A percentile compares a stretch with the other conserved stretches of the same genome.
These are phyloP conservation scores for Ramaria rubella DNA, from an alignment of 768 basidiomycete genomes.

Conservation along the genomic window DNA sequence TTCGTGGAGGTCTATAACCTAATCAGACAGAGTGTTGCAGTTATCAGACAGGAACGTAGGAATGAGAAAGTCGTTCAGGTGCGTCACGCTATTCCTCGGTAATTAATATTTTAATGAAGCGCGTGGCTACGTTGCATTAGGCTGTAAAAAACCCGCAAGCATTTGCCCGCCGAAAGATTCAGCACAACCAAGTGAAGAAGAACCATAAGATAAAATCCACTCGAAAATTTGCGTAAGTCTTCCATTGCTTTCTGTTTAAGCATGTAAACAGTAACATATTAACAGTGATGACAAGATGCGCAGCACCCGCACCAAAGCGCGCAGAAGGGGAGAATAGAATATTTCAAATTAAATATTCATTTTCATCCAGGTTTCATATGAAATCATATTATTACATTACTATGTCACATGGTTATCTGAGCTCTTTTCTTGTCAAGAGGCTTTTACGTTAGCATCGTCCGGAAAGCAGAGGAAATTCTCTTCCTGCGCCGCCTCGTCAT, in stretches of 20 bases:
- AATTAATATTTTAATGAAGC: not conserved
- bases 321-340: conserved; percentile 1
- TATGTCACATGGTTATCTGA: not conserved
- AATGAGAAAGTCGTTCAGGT: conserved; percentile 49
- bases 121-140: conserved; percentile 29
- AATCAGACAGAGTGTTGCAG: conserved; percentile 65
- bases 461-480: conserved; percentile 70
- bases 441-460: conserved; percentile 9
- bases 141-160: conserved; percentile 66
- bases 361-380: not conserved
- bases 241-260: not conserved
- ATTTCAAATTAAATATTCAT: not conserved
- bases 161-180: conserved; percentile 68
- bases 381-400: not conserved
- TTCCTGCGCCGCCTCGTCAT: conserved; percentile 67
- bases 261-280: not conserved
- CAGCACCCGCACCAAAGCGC: not conserved
- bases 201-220: conserved; percentile 80
- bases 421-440: not conserved
- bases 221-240: conserved; percentile 51
- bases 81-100: conserved; percentile 10
- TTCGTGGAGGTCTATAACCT: conserved; percentile 76
- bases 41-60: conserved; percentile 66
- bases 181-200: conserved; percentile 70
- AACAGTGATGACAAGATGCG: conserved; percentile 1